Evolutionary conservation across 148 eudicot species (phyloP), one percentile per base, ranked within the genome.

Genomic region (Euryodendron excelsum): DNA sequence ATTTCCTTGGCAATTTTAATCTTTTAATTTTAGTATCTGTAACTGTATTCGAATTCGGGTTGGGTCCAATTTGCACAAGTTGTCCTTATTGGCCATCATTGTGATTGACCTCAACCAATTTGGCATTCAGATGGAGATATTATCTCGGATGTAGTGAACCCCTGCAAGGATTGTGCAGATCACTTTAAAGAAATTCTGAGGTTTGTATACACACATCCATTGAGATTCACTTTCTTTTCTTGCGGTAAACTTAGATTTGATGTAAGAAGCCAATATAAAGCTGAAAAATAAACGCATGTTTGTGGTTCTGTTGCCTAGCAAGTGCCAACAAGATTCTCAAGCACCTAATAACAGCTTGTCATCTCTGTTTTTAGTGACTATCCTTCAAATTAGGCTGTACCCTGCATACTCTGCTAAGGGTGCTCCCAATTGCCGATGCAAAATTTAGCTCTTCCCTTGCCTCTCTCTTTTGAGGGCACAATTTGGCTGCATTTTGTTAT

Each of bases 171-270:
- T 18, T 65, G 69, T 65, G 69, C 69, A 34, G 28, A 64, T 33
- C 44, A 64, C 69, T 33, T 65, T 9, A 65, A 92, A 88, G 97
- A 92, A 70, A 87, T 94, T 69, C 81, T 92, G 72, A 93, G 96
- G 97, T 93, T 60, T 44, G 74, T 18, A 20, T 66, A 31, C 37
- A 34, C 6, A 8, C 48, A 27, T 11, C 31, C 44, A 61, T 31
- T 31, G 47, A 23, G 27, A 28, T 71, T 72, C 44, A 5, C 14
- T 39, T 52, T 34, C 20, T 72, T 18, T 6, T 72, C 14, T 14
- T 71, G 37, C 5, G 13, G 28, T 21, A 52, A 31, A 28, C 73
- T 69, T 45, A 14, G 31, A 45, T 44, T 70, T 39, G 18, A 69
- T 69, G 55, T 15, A 13, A 28, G 27, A 74, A 17, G 64, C 28